phyloP scores from a whole-genome alignment of 2,329 filamentous ascomycete species.

The Colletotrichum sp. region DNA sequence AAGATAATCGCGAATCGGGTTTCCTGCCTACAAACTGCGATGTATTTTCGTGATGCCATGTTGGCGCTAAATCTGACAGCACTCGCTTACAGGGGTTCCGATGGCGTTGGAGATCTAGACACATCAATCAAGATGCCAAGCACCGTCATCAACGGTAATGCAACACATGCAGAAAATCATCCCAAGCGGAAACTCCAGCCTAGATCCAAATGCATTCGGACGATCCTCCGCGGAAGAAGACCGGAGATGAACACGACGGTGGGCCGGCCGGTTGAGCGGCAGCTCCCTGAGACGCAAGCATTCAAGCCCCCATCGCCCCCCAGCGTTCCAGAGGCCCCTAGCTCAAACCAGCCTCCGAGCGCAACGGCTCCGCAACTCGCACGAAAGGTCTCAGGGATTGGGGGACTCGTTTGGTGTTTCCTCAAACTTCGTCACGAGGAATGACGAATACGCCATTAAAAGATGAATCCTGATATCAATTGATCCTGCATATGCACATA shows the following conservation, averaged over 20 bases:
- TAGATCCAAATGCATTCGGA: not conserved
- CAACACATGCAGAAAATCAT: not conserved
- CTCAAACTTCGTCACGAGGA: not conserved
- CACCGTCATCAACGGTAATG: not conserved
- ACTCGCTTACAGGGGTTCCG: not conserved
- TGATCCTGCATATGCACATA: not conserved
- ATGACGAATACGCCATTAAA: rapidly evolving
- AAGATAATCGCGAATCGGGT: not conserved
- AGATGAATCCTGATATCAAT: not conserved
- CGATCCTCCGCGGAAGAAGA: not conserved
- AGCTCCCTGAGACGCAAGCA: not conserved
- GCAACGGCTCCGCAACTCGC: not conserved
- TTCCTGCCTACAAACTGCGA: rapidly evolving
- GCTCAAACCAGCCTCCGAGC: not conserved
- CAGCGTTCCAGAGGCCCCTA: not conserved
- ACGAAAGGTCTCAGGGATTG: not conserved
- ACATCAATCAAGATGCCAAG: not conserved
- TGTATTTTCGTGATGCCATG: not conserved
- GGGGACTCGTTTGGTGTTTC: not conserved
- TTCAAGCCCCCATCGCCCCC: not conserved
- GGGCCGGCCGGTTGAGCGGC: not conserved
- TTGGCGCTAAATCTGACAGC: not conserved
- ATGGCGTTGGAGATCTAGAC: not conserved
- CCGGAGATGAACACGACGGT: not conserved
- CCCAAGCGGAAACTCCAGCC: not conserved